A percentile compares a stretch with the other conserved stretches of the same genome.
Conservation (phyloP, 768 basidiomycete species). For the Grammothele lineata region DNA sequence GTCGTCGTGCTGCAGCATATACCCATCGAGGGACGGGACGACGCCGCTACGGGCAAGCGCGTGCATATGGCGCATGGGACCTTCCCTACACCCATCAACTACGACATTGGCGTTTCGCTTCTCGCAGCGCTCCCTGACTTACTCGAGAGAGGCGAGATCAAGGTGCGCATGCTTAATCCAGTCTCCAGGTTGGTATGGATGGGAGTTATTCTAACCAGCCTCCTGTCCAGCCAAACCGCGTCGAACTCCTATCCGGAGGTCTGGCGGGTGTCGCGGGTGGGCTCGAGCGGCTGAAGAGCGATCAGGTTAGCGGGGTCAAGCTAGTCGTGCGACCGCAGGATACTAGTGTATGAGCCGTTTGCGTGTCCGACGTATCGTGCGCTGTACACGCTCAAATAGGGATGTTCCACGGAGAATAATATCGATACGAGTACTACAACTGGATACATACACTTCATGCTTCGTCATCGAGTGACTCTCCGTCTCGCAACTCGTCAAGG, state of each 20-base stretch:
- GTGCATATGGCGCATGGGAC: constrained; percentile 1
- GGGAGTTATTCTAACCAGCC: background rate
- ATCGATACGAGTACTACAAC: too few species aligned
- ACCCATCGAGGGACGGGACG: background rate
- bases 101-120: constrained; percentile 2
- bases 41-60: constrained; percentile 3
- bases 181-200: constrained; percentile 6
- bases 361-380: too few species aligned
- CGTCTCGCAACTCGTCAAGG: too few species aligned
- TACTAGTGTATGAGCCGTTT: constrained; percentile 10
- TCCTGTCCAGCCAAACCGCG: constrained; percentile 19
- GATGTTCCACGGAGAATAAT: too few species aligned
- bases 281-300: constrained; percentile 14
- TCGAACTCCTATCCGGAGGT: constrained; percentile 23
- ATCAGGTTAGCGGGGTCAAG: constrained; percentile 23
- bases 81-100: constrained; percentile 1
- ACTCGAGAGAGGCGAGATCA: constrained; percentile 13
- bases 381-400: too few species aligned
- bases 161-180: constrained; percentile 35
- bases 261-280: constrained; percentile 20
- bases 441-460: too few species aligned
- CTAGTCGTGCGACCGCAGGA: constrained; percentile 24
- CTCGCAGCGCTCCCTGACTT: constrained; percentile 9
- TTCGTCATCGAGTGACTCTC: too few species aligned
- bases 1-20: constrained; percentile 10